Base-by-base conservation (phyloP, 352 stramenopile species). In the Phytophthora gonapodyides region DNA sequence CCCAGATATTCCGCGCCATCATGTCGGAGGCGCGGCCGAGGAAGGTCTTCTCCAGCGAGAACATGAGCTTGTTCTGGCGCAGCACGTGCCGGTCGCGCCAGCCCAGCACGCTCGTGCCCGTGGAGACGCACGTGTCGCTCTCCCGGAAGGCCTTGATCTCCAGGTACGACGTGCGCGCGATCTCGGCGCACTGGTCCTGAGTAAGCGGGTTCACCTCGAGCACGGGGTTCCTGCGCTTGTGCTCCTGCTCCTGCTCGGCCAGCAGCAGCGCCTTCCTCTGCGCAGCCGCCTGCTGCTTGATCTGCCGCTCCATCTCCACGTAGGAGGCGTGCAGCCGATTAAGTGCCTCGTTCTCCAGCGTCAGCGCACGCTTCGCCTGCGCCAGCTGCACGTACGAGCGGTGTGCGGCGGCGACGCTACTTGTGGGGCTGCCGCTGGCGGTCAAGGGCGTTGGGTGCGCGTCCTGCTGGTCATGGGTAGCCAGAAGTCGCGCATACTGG, bases 21-120 rank as follows among this genome's bases (percentile, higher is more conserved):
- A 76, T 68, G 16, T 82, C 76, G 10, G 57, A 60, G 10, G 64
- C 57, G 2, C 59, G 64, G 15, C 64, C 65, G 13, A 66, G 50
- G 47, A 89, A 91, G 2, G 64, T 64, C 61, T 91, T 91, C 59
- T 91, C 78, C 13, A 91, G 59, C 5, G 78, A 78, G 49, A 89
- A 91, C 64, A 75, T 78, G 47, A 91, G 73, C 35, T 80, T 77
- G 50, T 88, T 73, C 9, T 68, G 57, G 43, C 51, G 65, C 24
- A 86, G 55, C 19, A 71, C 59, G 56, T 87, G 82, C 7, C 67
- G 74, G 42, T 91, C 82, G 46, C 74, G 67, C 82, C 82, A 91
- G n/a, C 82, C 82, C 38, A 91, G 69, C 17, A 91, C 69, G 31
- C 69, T 86, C 21, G 70, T 79, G 9, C 80, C 82, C 0, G 80